Evolutionary conservation across 345 rosid species (phyloP).

Genomic region (Eucalyptus brandiana): DNA sequence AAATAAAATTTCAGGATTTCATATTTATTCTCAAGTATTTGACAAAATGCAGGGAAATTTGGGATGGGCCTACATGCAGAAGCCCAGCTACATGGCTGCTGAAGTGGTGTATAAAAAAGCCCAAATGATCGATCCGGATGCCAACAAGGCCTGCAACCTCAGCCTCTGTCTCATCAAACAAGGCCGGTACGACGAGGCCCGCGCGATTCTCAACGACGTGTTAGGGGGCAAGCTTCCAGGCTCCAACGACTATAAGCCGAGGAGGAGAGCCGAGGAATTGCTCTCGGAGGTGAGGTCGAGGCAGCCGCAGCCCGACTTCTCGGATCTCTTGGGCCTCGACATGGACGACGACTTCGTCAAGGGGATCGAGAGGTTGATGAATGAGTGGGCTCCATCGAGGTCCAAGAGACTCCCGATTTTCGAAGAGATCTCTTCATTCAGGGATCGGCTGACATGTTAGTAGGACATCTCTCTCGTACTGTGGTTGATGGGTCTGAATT

Average conservation of each 20-base stretch:
- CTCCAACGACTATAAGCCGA: conserved; percentile 36
- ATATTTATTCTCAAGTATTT: background rate
- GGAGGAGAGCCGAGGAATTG: conserved; percentile 49
- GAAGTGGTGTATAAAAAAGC: conserved; percentile 84
- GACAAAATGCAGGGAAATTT: conserved; percentile 54
- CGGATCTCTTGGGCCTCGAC: conserved; percentile 13
- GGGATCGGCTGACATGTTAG: conserved; percentile 54
- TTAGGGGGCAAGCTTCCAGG: conserved; percentile 33
- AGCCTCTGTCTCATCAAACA: conserved; percentile 66
- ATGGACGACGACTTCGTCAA: conserved; percentile 44
- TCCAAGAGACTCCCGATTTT: conserved; percentile 86
- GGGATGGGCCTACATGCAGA: conserved; percentile 99
- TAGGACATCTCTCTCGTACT: background rate
- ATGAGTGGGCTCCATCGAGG: conserved; percentile 37
- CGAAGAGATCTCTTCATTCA: conserved; percentile 66
- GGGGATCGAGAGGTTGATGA: conserved; percentile 36
- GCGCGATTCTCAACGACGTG: conserved; percentile 22
- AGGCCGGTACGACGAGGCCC: conserved; percentile 50
- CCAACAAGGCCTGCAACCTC: conserved; percentile 81
- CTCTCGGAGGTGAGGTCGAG: conserved; percentile 23
- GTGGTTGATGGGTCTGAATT: background rate
- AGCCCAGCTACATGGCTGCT: conserved; percentile 66
- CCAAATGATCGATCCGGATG: conserved; percentile 75
- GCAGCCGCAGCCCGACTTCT: conserved; percentile 2
- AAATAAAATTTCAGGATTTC: background rate